These are phyloP conservation scores for Acanthamoeba healyi DNA, from an alignment of 208 protist genomes.

Conservation along the genomic window DNA sequence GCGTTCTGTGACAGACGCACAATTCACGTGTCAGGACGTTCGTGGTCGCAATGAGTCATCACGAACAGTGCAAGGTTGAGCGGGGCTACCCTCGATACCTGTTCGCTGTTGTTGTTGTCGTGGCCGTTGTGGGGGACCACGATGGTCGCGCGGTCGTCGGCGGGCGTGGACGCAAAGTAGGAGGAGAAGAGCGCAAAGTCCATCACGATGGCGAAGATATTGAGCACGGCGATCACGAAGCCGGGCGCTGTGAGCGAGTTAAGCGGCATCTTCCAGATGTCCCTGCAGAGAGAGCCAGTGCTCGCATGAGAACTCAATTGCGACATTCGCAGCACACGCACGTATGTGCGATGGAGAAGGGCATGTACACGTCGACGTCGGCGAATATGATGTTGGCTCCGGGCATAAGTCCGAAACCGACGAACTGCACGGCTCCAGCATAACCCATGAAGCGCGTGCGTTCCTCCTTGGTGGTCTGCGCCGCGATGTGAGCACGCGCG, in stretches of 20 bases:
- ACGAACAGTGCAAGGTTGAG: too few relatives aligned
- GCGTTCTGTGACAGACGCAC: too few relatives aligned
- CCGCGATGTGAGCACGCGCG: constrained; percentile 2
- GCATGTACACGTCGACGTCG: not conserved
- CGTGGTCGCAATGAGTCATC: too few relatives aligned
- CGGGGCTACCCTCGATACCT: not conserved
- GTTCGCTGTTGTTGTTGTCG: not conserved
- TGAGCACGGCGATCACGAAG: constrained; percentile 28
- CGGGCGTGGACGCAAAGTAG: not conserved
- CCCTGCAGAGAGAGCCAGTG: not conserved
- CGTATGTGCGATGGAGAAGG: not conserved
- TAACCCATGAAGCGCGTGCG: constrained; percentile 24
- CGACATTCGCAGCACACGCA: too few relatives aligned
- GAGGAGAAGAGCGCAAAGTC: constrained; percentile 19
- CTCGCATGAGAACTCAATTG: not conserved
- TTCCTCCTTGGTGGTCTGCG: constrained; percentile 19
- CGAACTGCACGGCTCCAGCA: not conserved
- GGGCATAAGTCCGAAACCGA: not conserved
- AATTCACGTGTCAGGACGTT: too few relatives aligned
- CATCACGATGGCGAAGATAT: not conserved
- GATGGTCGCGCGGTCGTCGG: not conserved
- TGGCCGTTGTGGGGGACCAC: constrained; percentile 11
- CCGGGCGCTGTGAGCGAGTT: constrained; percentile 1
- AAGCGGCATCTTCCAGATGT: not conserved
- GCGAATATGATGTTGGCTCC: not conserved